A percentile compares a stretch with the other conserved stretches of the same genome.
Evolutionary conservation across 495 filamentous ascomycete species (phyloP).

Genomic region (Mytilinidion resinicola): DNA sequence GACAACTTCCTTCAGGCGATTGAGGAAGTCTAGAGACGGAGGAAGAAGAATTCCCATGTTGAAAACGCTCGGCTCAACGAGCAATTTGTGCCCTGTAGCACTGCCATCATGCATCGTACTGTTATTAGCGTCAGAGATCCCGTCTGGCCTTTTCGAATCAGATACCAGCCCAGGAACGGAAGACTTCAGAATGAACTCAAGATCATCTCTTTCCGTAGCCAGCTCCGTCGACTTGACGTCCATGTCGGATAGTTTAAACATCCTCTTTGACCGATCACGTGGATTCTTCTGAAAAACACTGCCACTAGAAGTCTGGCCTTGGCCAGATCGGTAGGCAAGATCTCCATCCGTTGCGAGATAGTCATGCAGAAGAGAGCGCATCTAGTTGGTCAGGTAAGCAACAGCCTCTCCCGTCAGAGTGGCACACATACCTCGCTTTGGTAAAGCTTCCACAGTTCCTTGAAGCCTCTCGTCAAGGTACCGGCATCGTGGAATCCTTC

Average conservation of each 20-base stretch:
- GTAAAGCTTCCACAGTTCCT: constrained; percentile 89
- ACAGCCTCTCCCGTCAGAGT: neutral
- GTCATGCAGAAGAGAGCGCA: constrained; percentile 88
- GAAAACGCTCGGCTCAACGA: constrained; percentile 93
- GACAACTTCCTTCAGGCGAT: constrained; percentile 84
- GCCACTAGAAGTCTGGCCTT: constrained; percentile 42
- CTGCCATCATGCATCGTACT: constrained; percentile 51
- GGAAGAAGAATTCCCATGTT: constrained; percentile 94
- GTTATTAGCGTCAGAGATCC: constrained; percentile 25
- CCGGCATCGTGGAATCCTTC: constrained; percentile 54
- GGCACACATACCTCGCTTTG: constrained; percentile 57
- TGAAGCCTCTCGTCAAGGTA: constrained; percentile 69
- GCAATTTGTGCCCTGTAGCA: constrained; percentile 71
- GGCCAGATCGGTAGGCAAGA: constrained; percentile 44
- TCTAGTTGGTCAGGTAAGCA: constrained; percentile 52
- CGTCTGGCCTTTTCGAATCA: constrained; percentile 54
- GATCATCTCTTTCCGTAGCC: constrained; percentile 76
- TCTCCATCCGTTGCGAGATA: constrained; percentile 93
- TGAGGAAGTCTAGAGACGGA: constrained; percentile 88
- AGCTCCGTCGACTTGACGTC: constrained; percentile 69
- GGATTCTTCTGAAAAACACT: constrained; percentile 55
- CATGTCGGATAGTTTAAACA: constrained; percentile 85
- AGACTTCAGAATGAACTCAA: constrained; percentile 80
- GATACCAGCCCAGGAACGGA: constrained; percentile 92
- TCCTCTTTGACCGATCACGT: constrained; percentile 57